Evolutionary conservation across 2,329 filamentous ascomycete species (phyloP), one percentile per base, ranked within the genome.

Genomic region (Hymenotorrendiella dingleyae): DNA sequence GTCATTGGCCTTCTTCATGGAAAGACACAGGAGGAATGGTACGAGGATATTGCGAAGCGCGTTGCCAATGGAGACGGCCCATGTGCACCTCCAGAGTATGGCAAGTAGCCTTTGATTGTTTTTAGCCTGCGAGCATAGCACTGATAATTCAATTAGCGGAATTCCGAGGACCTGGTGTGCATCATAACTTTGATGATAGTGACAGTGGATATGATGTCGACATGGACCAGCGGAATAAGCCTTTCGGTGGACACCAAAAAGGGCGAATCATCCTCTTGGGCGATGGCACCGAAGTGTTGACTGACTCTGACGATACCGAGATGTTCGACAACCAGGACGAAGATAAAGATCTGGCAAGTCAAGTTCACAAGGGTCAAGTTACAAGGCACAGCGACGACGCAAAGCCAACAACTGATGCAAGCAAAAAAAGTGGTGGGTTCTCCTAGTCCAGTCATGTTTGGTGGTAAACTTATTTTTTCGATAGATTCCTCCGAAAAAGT

Each of bases 81-180:
- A 65, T 97, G 91, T 73, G 93, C 93, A 66, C 93, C 93, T 69
- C 93, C 91, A 62, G 93, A 98, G 82, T 98, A 97, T 74, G 93
- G 93, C 90, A 91, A 60, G 60, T 61, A 53, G 40, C 43, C 28
- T 40, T 17, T 36, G 40, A 33, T 38, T 48, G 39, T 47, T 40
- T 43, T 46, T 45, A 39, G 20, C 30, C 27, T 19, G 9, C 19
- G 9, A 37, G 35, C 47, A 50, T 53, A 38, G 20, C 29, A 47
- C 55, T 63, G 57, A 59, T 45, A 42, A 43, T 44, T 27, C 50
- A 54, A 54, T 45, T 70, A 91, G 86, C 86, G 68, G 84, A 91
- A 69, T 89, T 90, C 71, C 83, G 86, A 57, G 86, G 86, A 56
- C 86, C 86, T 47, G 84, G 85, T 51, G 81, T 87, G 53, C 85